A percentile compares a stretch with the other conserved stretches of the same genome.
phyloP scores from a whole-genome alignment of 345 rosid species.

The Lepidium aucheri region DNA sequence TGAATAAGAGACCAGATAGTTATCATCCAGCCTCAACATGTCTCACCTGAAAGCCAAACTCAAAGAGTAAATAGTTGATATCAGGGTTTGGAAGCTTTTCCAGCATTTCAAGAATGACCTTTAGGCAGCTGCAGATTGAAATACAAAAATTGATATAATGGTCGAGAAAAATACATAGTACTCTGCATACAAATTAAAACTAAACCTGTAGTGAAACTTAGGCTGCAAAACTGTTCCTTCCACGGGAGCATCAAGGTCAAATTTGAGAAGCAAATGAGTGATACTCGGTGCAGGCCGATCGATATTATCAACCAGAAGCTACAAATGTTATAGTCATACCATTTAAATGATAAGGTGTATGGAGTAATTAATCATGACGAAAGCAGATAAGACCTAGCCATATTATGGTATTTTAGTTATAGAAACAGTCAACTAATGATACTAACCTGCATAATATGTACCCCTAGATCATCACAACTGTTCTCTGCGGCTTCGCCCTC shows the following conservation, averaged over 20 bases:
- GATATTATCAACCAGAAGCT: slow-evolving; percentile 82
- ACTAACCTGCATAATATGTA: slow-evolving; percentile 84
- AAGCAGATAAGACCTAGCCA: background rate
- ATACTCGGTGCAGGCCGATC: slow-evolving; percentile 87
- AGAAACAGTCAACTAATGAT: background rate
- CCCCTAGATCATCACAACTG: slow-evolving; percentile 68
- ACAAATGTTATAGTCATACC: slow-evolving; percentile 21
- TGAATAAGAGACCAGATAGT: background rate
- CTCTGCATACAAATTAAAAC: background rate
- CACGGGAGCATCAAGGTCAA: slow-evolving; percentile 68
- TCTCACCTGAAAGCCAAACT: slow-evolving; percentile 85
- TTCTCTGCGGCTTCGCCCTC: slow-evolving; percentile 67
- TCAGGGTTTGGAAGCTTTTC: slow-evolving; percentile 74
- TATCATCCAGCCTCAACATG: slow-evolving; percentile 10
- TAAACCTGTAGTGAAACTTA: slow-evolving; percentile 88
- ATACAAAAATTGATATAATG: background rate
- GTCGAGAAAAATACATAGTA: background rate
- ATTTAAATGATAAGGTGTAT: background rate
- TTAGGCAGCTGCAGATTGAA: slow-evolving; percentile 64
- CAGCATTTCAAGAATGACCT: slow-evolving; percentile 83
- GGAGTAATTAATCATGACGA: background rate
- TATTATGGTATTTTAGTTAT: background rate
- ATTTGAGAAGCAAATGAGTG: slow-evolving; percentile 85
- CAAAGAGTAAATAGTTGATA: slow-evolving; percentile 69
- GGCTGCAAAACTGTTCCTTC: slow-evolving; percentile 86